phyloP scores from a whole-genome alignment of 2,329 filamentous ascomycete genomes.

The Exophiala dermatitidis region DNA sequence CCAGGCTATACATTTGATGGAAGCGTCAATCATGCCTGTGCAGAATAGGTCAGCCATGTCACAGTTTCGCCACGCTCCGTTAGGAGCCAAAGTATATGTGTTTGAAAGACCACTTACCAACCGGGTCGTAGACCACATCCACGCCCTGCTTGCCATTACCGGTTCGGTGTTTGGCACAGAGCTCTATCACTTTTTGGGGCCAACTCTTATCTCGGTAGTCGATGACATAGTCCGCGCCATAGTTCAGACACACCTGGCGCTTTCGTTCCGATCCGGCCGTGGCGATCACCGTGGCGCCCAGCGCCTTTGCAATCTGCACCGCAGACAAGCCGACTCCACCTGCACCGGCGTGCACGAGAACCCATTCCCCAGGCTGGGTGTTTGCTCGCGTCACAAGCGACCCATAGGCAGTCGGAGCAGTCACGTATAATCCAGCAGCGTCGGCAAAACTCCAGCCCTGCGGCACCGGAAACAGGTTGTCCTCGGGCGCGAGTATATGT shows the following conservation, averaged over 20 bases:
- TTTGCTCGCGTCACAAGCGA: conserved; percentile 71
- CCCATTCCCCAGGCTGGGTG: conserved; percentile 72
- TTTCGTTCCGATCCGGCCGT: conserved; percentile 78
- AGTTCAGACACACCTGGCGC: conserved; percentile 66
- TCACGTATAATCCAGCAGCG: conserved; percentile 83
- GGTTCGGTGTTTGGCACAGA: conserved; percentile 50
- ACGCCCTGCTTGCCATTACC: conserved; percentile 62
- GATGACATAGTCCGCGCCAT: conserved; percentile 76
- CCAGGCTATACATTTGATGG: conserved; percentile 88
- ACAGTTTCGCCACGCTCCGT: not conserved
- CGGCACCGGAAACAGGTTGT: conserved; percentile 64
- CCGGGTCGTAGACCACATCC: conserved; percentile 92
- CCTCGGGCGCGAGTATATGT: conserved; percentile 60
- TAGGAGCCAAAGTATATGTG: no score
- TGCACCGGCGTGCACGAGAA: conserved; percentile 85
- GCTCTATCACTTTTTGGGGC: conserved; percentile 63
- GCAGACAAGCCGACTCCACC: conserved; percentile 87
- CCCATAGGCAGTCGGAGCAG: conserved; percentile 82
- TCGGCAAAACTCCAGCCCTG: conserved; percentile 75
- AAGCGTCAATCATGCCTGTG: conserved; percentile 62
- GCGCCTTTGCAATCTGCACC: conserved; percentile 88
- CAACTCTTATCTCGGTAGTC: conserved; percentile 68
- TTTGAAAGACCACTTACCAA: conserved; percentile 46
- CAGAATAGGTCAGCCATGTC: not conserved
- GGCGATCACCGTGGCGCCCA: conserved; percentile 85